Conservation (phyloP, 805 yeast species). For the Kazachstania taianensis region DNA sequence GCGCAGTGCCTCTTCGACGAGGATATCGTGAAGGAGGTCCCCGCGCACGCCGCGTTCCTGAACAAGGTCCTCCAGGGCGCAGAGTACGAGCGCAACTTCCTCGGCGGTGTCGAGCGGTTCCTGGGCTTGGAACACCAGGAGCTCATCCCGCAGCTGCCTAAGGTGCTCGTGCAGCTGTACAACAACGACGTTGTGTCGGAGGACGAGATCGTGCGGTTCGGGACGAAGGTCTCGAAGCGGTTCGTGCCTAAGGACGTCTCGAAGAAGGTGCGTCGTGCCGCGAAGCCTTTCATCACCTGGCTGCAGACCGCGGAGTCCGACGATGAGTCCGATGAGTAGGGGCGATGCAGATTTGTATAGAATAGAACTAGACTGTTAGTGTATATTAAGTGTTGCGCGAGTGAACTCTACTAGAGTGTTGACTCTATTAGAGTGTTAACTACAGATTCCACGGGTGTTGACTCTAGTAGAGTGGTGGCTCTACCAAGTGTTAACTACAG, state of each 20-base stretch:
- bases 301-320: constrained; percentile 87
- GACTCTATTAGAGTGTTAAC: too few species aligned
- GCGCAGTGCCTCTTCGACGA: constrained; percentile 85
- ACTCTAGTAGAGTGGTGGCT: too few species aligned
- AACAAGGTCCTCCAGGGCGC: constrained; percentile 53
- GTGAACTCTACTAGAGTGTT: too few species aligned
- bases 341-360: neutral
- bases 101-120: constrained; percentile 94
- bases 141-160: constrained; percentile 65
- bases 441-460: too few species aligned
- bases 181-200: constrained; percentile 78
- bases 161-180: constrained; percentile 70
- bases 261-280: constrained; percentile 91
- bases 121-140: constrained; percentile 72
- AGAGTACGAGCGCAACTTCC: constrained; percentile 74
- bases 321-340: constrained; percentile 32
- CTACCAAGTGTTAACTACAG: too few species aligned
- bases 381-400: too few species aligned
- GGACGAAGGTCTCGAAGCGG: constrained; percentile 80
- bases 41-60: constrained; percentile 72
- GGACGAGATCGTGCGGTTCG: constrained; percentile 74
- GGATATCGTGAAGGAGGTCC: constrained; percentile 60
- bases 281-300: constrained; percentile 93
- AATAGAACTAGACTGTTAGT: neutral
- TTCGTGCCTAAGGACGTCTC: constrained; percentile 86